Evolutionary conservation across 2,329 filamentous ascomycete species (phyloP).

Genomic region (Epichloe bromicola): DNA sequence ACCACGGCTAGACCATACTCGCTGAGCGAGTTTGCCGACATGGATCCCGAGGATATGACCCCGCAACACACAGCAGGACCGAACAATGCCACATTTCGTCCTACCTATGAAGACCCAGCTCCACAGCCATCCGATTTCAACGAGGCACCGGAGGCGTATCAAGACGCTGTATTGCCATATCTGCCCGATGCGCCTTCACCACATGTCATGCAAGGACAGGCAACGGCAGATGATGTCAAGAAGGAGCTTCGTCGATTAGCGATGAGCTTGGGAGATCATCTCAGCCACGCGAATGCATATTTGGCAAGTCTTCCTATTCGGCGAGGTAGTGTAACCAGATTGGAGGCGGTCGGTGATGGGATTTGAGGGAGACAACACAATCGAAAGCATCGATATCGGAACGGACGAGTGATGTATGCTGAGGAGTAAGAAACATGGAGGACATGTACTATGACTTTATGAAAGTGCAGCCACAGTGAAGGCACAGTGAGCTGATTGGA

Average conservation of each 20-base stretch:
- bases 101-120: conserved; percentile 8
- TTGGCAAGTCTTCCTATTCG: conserved; percentile 27
- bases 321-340: conserved; percentile 18
- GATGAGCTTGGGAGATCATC: conserved; percentile 35
- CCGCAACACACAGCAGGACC: conserved; percentile 19
- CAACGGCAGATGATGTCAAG: conserved; percentile 36
- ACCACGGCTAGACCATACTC: conserved; percentile 21
- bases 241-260: conserved; percentile 37
- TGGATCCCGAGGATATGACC: conserved; percentile 24
- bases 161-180: conserved; percentile 19
- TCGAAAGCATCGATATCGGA: background rate
- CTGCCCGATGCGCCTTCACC: conserved; percentile 33
- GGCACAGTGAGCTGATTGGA: background rate
- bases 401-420: background rate
- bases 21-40: conserved; percentile 27
- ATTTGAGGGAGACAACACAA: background rate
- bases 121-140: conserved; percentile 10
- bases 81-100: conserved; percentile 2
- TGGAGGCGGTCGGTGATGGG: conserved; percentile 3
- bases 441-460: background rate
- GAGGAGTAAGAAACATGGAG: background rate
- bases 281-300: conserved; percentile 31
- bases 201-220: conserved; percentile 41
- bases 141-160: conserved; percentile 5
- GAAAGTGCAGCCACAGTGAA: background rate